Base-by-base conservation (phyloP, 108 stramenopile genomes). In the Cyclotella atomus region DNA sequence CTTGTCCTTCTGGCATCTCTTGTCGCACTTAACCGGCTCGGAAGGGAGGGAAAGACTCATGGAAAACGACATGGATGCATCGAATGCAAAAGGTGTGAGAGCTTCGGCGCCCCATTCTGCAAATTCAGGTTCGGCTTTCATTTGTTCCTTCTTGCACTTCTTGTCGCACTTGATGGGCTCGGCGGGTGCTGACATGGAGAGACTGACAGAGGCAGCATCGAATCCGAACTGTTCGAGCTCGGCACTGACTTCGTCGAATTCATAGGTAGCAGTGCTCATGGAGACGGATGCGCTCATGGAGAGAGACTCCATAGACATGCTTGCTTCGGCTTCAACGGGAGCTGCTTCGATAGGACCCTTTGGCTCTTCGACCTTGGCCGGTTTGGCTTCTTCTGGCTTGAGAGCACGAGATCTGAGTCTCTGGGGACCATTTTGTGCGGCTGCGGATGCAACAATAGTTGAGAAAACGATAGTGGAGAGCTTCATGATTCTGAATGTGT, bases 1-100 rank as follows among this genome's bases (percentile, higher is more conserved):
- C 32, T 57, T 57, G 3, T 57, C 56, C 30, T 57, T 57, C 20
- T 57, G 28, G 32, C 56, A 57, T 57, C n/a, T 57, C 56, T 57
- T 57, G 56, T 57, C 56, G 29, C 56, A 57, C 56, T 57, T 57
- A 12, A 30, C 56, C 32, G 56, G 28, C 30, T 49, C 47, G 10
- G 47, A 49, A 17, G n/a, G 47, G 47, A 10, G n/a, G 47, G 56
- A 8, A 28, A 57, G 29, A 23, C 21, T 23, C 19, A 24, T 53
- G 23, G 52, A 53, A 28, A 32, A 9, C 1, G 56, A 57, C 56
- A 57, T 30, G 29, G 56, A 57, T 0, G 20, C 56, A 57, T 57
- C 56, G 30, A 57, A 57, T 2, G 28, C 56, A 32, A 57, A 57
- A 4, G 28, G 29, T 57, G 56, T 57, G 1, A 57, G 29, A 17